Percentiles rank a stretch among this genome's conserved stretches.
phyloP scores from a whole-genome alignment of 495 filamentous ascomycete genomes.

The Penicillium coffeae region DNA sequence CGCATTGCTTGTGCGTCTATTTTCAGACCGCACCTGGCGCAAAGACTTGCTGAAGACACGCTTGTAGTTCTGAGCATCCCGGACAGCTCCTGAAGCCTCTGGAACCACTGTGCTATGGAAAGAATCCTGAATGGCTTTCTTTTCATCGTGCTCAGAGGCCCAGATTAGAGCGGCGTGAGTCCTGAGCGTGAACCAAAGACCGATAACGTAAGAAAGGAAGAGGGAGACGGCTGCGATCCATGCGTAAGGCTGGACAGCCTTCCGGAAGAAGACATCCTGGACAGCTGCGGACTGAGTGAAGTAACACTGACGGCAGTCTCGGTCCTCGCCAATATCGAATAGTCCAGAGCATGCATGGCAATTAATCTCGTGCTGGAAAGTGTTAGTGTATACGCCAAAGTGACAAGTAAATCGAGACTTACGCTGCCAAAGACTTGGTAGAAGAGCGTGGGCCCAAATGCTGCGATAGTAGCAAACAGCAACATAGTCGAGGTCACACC shows the following conservation, averaged over 20 bases:
- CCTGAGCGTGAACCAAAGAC: conserved; percentile 91
- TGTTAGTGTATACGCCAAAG: conserved; percentile 18
- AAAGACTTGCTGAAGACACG: conserved; percentile 87
- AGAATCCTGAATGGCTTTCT: conserved; percentile 49
- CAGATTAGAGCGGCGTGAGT: conserved; percentile 97
- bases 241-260: conserved; percentile 90
- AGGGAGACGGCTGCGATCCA: conserved; percentile 80
- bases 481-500: conserved; percentile 98
- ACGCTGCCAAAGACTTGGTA: conserved; percentile 98
- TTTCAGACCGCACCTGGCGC: conserved; percentile 66
- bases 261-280: conserved; percentile 78
- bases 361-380: conserved; percentile 75
- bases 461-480: conserved; percentile 91
- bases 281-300: conserved; percentile 87
- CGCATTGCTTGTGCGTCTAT: conserved; percentile 43
- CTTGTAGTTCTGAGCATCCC: conserved; percentile 87
- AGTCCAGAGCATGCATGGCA: conserved; percentile 70
- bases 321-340: conserved; percentile 33
- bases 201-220: conserved; percentile 91
- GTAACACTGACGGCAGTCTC: conserved; percentile 88
- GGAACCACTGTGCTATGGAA: conserved; percentile 28
- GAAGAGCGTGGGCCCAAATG: conserved; percentile 97
- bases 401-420: conserved; percentile 25
- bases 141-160: conserved; percentile 84
- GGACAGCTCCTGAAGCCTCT: conserved; percentile 47